These are phyloP conservation scores for Bacidia rubella DNA, from an alignment of 495 filamentous ascomycete genomes.

Conservation along the genomic window DNA sequence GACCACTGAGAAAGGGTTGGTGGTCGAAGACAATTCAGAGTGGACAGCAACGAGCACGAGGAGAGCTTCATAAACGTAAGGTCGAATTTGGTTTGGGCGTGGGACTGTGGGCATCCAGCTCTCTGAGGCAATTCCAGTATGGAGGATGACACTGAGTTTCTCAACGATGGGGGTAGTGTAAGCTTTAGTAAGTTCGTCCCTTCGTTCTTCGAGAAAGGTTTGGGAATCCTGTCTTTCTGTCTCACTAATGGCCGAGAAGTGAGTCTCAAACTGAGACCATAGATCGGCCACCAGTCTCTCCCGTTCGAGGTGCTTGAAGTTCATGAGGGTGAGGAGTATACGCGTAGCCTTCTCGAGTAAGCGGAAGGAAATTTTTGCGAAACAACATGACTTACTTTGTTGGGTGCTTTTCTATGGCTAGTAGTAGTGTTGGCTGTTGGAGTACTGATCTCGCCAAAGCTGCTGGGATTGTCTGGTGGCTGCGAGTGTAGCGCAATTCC, in stretches of 20 bases:
- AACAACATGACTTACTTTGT: slow-evolving; percentile 45
- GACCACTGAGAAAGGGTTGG: slow-evolving; percentile 39
- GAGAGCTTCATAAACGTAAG: slow-evolving; percentile 80
- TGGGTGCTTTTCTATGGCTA: slow-evolving; percentile 16
- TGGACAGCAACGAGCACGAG: slow-evolving; percentile 77
- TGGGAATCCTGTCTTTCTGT: slow-evolving; percentile 82
- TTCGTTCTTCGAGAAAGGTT: slow-evolving; percentile 80
- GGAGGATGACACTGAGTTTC: slow-evolving; percentile 48
- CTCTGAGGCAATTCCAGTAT: slow-evolving; percentile 52
- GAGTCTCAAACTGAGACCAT: slow-evolving; percentile 72
- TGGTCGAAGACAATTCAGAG: slow-evolving; percentile 82
- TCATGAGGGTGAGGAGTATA: slow-evolving; percentile 83
- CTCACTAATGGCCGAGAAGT: slow-evolving; percentile 79
- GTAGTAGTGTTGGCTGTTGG: neutral
- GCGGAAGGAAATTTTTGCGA: neutral
- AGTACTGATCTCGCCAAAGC: slow-evolving; percentile 36
- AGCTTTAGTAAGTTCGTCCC: slow-evolving; percentile 74
- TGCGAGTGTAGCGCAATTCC: neutral
- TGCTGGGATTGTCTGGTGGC: slow-evolving; percentile 5
- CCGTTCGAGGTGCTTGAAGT: slow-evolving; percentile 64
- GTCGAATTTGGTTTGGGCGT: slow-evolving; percentile 60
- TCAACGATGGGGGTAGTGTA: slow-evolving; percentile 67
- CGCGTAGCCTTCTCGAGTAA: slow-evolving; percentile 49
- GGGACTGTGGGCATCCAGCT: slow-evolving; percentile 52
- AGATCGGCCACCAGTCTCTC: slow-evolving; percentile 63